Evolutionary conservation across 176 grass and related monocot genomes (phyloP).

Genomic region (Zea mays): Zm-B73-REFERENCE-NAM-5.0 NC_050103.1:139647501-139648000

Average conservation of each 20-base stretch:
- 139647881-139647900: neutral
- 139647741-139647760: too few relatives aligned
- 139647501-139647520: neutral
- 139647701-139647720: neutral
- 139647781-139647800: too few relatives aligned
- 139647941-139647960: neutral
- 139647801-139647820: neutral
- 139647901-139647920: too few relatives aligned
- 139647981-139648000: neutral
- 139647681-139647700: too few relatives aligned
- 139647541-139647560: neutral
- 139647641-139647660: too few relatives aligned
- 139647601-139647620: too few relatives aligned
- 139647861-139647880: neutral
- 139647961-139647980: neutral
- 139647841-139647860: neutral
- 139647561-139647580: neutral
- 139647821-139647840: neutral
- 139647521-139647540: neutral
- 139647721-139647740: neutral
- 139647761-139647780: too few relatives aligned
- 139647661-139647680: too few relatives aligned
- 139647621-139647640: too few relatives aligned
- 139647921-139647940: neutral
- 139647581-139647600: too few relatives aligned